Base-by-base conservation (phyloP, 257 asterid genomes). In the Solanum arcanum region DNA sequence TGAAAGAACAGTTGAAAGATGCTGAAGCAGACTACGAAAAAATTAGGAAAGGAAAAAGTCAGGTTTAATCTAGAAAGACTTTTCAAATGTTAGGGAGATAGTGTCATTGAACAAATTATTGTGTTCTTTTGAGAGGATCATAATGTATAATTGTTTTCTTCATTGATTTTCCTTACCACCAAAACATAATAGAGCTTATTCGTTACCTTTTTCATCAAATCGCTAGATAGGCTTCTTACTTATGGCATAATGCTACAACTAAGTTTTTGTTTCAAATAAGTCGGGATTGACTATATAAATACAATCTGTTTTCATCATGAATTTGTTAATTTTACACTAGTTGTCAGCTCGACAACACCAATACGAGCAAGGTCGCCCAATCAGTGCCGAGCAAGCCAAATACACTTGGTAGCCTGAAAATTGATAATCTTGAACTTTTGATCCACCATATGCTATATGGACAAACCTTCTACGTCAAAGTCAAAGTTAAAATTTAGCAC, bases 11-110 rank as follows among this genome's bases (percentile, higher is more conserved):
- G 87, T 90, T 96, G 89, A 86, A 91, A 86, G 89, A 87, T 83
- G 99, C 98, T 42, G 99, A 96, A 92, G 92, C 90, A 39, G 97
- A 94, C 83, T 91, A 93, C 16, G 98, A 94, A 75, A 93, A 78
- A 85, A 88, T 92, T 86, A 93, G 87, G 13, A 96, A 96, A 93
- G 97, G 98, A 83, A 96, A 89, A 94, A 92, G 87, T 94, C 93
- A 90, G 91, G 85, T 81, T 31, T 49, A 49, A 81, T 29, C 25
- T 78, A 3, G 6, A 78, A 78, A 27, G 10, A 49, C 46, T 81
- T 29, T 49, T 81, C 46, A 29, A 80, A 49, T 81, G 29, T 80
- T 47, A 18, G 68, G 44, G 44, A 49, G 37, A 81, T 81, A 81
- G 44, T 49, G 85, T 31, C 69, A 49, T 81, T 49, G 69, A 81